phyloP scores from a whole-genome alignment of 345 rosid genomes.

The Eucalyptus leucophloia region DNA sequence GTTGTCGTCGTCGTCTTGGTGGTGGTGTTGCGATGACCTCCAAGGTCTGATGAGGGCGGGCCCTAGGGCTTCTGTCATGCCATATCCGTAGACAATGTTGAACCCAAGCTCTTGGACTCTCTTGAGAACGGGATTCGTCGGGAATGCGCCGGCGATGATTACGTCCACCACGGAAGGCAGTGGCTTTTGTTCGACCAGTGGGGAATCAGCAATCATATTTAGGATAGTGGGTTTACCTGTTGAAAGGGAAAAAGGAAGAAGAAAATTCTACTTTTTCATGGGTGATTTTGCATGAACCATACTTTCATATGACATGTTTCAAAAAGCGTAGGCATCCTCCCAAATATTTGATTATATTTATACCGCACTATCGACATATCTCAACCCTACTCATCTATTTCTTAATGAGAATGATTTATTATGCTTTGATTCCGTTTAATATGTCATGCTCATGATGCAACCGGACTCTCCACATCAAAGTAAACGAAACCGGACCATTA shows the following conservation, averaged over 20 bases:
- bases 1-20: neutral
- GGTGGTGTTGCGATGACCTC: neutral
- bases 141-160: slow-evolving; percentile 24
- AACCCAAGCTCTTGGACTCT: slow-evolving; percentile 36
- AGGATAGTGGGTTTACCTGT: slow-evolving; percentile 14
- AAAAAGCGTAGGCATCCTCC: neutral
- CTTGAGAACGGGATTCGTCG: neutral
- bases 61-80: slow-evolving; percentile 50
- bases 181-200: neutral
- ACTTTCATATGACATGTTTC: neutral
- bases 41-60: slow-evolving; percentile 26
- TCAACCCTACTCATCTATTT: neutral
- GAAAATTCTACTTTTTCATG: neutral
- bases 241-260: neutral
- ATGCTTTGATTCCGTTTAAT: too few species aligned
- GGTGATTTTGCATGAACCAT: neutral
- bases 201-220: slow-evolving; percentile 15
- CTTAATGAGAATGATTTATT: too few species aligned
- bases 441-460: neutral
- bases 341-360: too few species aligned
- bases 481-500: neutral
- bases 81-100: slow-evolving; percentile 24
- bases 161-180: slow-evolving; percentile 9
- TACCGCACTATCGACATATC: too few species aligned
- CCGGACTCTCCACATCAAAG: neutral